Percentiles rank a stretch among this genome's conserved stretches.
Conservation (phyloP, 169 alveolate genomes). For the Eimeria brunetti region DNA sequence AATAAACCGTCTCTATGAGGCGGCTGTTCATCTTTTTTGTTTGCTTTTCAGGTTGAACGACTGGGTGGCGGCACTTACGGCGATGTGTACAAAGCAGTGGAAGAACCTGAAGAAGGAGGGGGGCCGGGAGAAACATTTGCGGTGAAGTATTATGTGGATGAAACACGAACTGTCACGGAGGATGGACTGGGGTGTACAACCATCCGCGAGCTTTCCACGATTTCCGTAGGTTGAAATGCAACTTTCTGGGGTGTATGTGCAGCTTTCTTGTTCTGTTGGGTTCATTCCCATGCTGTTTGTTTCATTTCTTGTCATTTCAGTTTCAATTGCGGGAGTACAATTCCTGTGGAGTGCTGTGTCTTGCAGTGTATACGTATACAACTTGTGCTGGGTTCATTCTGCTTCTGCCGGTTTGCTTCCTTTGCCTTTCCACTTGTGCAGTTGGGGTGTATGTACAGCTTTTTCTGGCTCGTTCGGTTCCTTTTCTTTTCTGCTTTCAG, state of each 20-base stretch:
- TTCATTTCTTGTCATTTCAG: no score
- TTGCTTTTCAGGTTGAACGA: slow-evolving; percentile 62
- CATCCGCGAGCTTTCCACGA: slow-evolving; percentile 90
- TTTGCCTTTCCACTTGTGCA: background rate
- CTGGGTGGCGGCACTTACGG: slow-evolving; percentile 96
- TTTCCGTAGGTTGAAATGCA: slow-evolving; percentile 83
- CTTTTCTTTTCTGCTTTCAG: background rate
- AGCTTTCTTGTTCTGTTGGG: no score
- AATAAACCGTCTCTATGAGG: no score
- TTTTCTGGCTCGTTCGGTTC: background rate
- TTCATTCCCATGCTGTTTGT: no score
- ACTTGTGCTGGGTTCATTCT: no score
- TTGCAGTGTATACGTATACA: no score
- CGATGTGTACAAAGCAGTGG: slow-evolving; percentile 92
- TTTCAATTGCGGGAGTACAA: no score
- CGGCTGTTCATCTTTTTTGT: background rate
- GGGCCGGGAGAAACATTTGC: slow-evolving; percentile 85
- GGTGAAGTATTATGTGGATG: slow-evolving; percentile 91
- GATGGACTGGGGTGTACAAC: slow-evolving; percentile 94
- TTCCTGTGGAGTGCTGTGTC: no score
- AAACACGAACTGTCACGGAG: slow-evolving; percentile 89
- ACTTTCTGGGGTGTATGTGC: background rate
- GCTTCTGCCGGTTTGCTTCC: background rate
- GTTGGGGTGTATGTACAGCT: background rate
- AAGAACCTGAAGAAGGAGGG: slow-evolving; percentile 74